Evolutionary conservation across 192 early-diverging fungal species (phyloP).

Genomic region (Pilaira anomala): DNA sequence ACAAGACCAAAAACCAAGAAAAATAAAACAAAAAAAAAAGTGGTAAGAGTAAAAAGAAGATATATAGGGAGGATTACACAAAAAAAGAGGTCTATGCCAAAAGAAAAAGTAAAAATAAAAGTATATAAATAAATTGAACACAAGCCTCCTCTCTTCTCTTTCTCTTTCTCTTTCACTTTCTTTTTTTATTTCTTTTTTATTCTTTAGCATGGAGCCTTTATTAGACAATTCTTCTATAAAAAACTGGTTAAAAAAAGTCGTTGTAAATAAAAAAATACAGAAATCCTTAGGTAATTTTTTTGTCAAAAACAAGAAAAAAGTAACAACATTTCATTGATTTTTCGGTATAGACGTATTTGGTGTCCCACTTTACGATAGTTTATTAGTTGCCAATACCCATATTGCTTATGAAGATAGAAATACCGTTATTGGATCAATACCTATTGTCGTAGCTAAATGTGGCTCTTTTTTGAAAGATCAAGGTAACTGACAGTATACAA

Average conservation of each 20-base stretch:
- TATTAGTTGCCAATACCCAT: conserved; percentile 19
- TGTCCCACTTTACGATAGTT: conserved; percentile 28
- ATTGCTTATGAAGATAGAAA: conserved; percentile 30
- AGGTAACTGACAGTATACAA: conserved; percentile 26
- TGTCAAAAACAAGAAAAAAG: background rate
- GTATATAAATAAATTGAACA: background rate
- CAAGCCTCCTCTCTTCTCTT: conserved; percentile 12
- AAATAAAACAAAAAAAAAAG: background rate
- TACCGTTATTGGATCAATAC: conserved; percentile 25
- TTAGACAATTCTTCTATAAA: conserved; percentile 3
- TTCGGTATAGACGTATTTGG: conserved; percentile 25
- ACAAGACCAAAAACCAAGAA: background rate
- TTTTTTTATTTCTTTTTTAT: background rate
- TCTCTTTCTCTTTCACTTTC: background rate
- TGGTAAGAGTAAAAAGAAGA: background rate
- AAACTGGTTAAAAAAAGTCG: conserved; percentile 7
- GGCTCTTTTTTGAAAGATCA: conserved; percentile 37
- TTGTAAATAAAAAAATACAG: background rate
- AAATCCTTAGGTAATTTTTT: conserved; percentile 1
- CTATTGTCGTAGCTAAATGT: conserved; percentile 36
- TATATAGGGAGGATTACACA: background rate
- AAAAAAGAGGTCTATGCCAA: background rate
- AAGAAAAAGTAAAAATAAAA: background rate
- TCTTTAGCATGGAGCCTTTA: conserved; percentile 2
- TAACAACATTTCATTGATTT: background rate